Base-by-base conservation (phyloP, 2,329 filamentous ascomycete genomes). In the Phialophora macrospora region DNA sequence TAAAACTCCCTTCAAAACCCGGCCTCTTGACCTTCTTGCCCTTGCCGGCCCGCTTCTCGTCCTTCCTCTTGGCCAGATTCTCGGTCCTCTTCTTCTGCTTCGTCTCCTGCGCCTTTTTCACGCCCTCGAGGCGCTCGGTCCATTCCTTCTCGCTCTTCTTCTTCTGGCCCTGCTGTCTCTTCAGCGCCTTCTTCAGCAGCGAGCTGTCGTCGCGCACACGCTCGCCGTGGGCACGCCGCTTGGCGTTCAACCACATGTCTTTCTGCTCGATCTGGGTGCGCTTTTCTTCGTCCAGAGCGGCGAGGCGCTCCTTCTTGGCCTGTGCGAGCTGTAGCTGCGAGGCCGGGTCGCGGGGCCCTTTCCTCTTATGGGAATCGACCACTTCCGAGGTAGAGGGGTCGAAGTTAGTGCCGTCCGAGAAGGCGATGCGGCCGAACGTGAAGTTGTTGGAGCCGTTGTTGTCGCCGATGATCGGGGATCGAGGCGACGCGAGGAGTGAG, bases 141-240 rank as follows among this genome's bases (percentile, higher is more conserved):
- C 95, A 98, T 75, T 95, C 92, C 75, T 90, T 89, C 77, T 92
- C 92, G 75, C 91, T 96, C 87, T 95, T 96, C 79, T 89, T 90
- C 87, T 97, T 98, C 60, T 86, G 82, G 71, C 89, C 87, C 74
- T 97, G 92, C 81, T 97, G 96, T 71, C 94, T 88, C 85, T 97
- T 97, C 71, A 98, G 83, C 0, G 93, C 91, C 83, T 97, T 97
- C 84, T 97, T 97, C 30, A 99, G 84, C 63, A 97, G 80, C 54
- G 86, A 87, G 69, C 92, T 92, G 76, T 97, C 92, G 74, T 98
- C 93, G 66, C 88, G 88, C 38, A 97, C 89, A 75, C 92, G 91
- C 75, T 97, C 93, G 56, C 95, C 95, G 76, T 96, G 91, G 1
- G 90, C 92, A 26, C 90, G 88, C 78, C 92, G 92, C 78, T 94